These are phyloP conservation scores for Stylosanthes scabra DNA, from an alignment of 331 rosid genomes.

Conservation along the genomic window DNA sequence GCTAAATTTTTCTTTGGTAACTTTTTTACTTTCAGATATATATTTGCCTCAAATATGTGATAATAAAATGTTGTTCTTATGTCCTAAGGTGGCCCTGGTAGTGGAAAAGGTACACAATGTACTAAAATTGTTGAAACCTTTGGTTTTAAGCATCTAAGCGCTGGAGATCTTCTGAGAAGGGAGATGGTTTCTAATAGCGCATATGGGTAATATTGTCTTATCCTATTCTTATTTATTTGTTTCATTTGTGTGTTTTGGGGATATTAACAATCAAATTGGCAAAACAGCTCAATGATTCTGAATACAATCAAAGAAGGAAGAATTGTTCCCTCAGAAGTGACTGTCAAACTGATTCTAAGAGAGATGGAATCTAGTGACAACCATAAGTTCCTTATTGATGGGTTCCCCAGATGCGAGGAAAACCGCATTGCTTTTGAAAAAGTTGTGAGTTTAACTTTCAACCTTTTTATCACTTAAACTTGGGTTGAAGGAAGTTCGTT, in stretches of 20 bases:
- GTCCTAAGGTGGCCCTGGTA: slow-evolving; percentile 91
- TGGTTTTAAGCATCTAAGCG: slow-evolving; percentile 93
- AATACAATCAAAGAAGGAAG: slow-evolving; percentile 76
- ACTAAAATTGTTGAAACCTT: slow-evolving; percentile 76
- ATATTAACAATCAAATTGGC: slow-evolving; percentile 36
- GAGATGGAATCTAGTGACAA: slow-evolving; percentile 78
- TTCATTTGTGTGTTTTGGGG: slow-evolving; percentile 18
- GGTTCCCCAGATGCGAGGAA: slow-evolving; percentile 93
- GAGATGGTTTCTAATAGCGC: slow-evolving; percentile 71
- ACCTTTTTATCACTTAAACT: slow-evolving; percentile 14
- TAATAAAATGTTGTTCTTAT: slow-evolving; percentile 20
- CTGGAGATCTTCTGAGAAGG: slow-evolving; percentile 93
- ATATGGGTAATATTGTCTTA: slow-evolving; percentile 63
- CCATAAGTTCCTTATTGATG: slow-evolving; percentile 82
- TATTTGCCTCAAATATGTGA: slow-evolving; percentile 25
- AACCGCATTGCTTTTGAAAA: slow-evolving; percentile 82
- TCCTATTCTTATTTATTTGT: slow-evolving; percentile 28
- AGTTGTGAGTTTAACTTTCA: slow-evolving; percentile 68
- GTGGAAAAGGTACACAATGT: slow-evolving; percentile 98
- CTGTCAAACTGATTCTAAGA: slow-evolving; percentile 70
- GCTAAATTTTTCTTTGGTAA: neutral
- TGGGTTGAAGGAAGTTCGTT: slow-evolving; percentile 17
- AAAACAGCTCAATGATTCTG: slow-evolving; percentile 82
- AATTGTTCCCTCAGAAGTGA: slow-evolving; percentile 91
- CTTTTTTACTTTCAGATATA: slow-evolving; percentile 13